Base-by-base conservation (phyloP, 768 basidiomycete species). In the Russula earlei region DNA sequence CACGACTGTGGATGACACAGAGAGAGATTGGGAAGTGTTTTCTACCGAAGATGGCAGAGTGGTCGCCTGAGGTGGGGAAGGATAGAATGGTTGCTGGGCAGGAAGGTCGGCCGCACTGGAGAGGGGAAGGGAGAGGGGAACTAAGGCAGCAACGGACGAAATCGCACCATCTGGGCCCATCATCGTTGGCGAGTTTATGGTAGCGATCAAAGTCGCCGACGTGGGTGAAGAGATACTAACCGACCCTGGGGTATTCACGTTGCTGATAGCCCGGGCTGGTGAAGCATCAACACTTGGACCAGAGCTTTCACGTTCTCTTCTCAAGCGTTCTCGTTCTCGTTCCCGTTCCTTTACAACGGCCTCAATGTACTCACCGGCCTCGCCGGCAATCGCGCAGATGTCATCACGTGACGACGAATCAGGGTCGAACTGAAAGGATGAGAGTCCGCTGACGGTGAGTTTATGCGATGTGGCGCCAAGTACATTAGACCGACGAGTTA, bases 291-390 rank as follows among this genome's bases (percentile, higher is more conserved):
- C 17, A 29, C 42, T 60, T 34, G 44, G 49, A 36, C 53, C 64
- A 24, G 68, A 74, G 36, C 69, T 74, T 63, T 87, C 84, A 19
- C 84, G 72, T 67, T 85, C 86, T 45, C 77, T 72, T 62, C 81
- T 81, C 45, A 88, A 74, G 25, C 86, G 75, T 61, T 90, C 87
- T 6, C 87, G 75, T 67, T 92, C 89, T 54, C 75, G 74, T 58
- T 91, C 90, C 17, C 90, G 74, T 63, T 91, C 90, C 59, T 79
- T 80, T 4, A 82, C 83, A 5, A 90, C 77, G 9, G 78, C 77
- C 54, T 91, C 90, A 6, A 91, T 85, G 62, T 87, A 91, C 2
- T 73, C 72, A 29, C 81, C 79, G 17, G 87, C 77, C 65, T 86
- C 82, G 2, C 71, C 65, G 2, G 84, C 85, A 6, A 84, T 75